phyloP scores from a whole-genome alignment of 208 protist genomes.

The Trypanosoma vivax region DNA sequence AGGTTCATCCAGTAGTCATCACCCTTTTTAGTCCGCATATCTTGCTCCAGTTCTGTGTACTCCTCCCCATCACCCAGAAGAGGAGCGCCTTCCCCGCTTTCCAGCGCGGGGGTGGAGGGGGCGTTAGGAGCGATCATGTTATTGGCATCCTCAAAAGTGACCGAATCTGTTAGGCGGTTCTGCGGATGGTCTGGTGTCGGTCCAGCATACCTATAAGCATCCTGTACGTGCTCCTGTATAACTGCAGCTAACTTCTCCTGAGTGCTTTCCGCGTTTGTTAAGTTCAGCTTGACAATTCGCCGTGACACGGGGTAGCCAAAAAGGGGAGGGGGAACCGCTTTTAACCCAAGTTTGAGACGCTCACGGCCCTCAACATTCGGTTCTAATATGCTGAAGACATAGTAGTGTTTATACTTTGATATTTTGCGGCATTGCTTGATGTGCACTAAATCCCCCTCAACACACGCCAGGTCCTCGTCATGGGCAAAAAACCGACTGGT shows the following conservation, averaged over 20 bases:
- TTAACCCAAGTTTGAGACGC: slow-evolving; percentile 84
- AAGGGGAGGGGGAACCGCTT: slow-evolving; percentile 79
- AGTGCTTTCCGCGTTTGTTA: slow-evolving; percentile 77
- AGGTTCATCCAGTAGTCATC: slow-evolving; percentile 92
- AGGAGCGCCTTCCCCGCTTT: slow-evolving; percentile 28
- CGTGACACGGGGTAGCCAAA: slow-evolving; percentile 88
- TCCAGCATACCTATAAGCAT: slow-evolving; percentile 86
- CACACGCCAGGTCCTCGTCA: slow-evolving; percentile 89
- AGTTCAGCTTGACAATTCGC: slow-evolving; percentile 89
- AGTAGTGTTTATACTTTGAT: slow-evolving; percentile 93
- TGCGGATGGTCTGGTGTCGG: slow-evolving; percentile 76
- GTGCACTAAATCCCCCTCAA: slow-evolving; percentile 90
- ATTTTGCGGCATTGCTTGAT: slow-evolving; percentile 91
- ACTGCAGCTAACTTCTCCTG: slow-evolving; percentile 89
- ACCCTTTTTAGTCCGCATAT: slow-evolving; percentile 82
- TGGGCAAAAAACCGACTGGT: slow-evolving; percentile 91
- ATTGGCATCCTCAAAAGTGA: slow-evolving; percentile 87
- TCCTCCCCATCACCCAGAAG: slow-evolving; percentile 45
- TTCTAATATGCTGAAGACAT: slow-evolving; percentile 90
- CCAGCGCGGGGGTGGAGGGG: slow-evolving; percentile 35
- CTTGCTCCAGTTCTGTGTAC: slow-evolving; percentile 74
- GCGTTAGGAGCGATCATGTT: slow-evolving; percentile 88
- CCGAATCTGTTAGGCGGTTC: slow-evolving; percentile 68
- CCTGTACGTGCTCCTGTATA: slow-evolving; percentile 90
- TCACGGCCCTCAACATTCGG: slow-evolving; percentile 89